These are phyloP conservation scores for Cutaneotrichosporon sp. DNA, from an alignment of 1,284 basidiomycete genomes.

Conservation along the genomic window DNA sequence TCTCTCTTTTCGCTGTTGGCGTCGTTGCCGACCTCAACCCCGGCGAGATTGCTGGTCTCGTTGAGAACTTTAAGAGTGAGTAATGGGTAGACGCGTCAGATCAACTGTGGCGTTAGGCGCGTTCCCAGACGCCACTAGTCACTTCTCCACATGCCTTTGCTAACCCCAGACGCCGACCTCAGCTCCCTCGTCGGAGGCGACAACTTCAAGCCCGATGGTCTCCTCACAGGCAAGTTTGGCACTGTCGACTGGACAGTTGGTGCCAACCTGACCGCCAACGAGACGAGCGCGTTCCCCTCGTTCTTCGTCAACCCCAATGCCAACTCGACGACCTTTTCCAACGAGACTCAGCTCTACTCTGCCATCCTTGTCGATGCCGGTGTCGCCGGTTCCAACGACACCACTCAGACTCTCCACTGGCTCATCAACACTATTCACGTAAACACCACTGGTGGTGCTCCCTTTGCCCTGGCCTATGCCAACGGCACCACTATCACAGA, in stretches of 20 bases:
- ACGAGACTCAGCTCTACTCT: conserved; percentile 55
- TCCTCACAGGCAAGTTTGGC: conserved; percentile 19
- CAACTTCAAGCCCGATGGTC: conserved; percentile 21
- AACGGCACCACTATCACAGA: conserved; percentile 54
- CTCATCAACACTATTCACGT: conserved; percentile 66
- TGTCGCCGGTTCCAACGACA: conserved; percentile 57
- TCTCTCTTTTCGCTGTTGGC: conserved; percentile 17
- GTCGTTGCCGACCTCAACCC: conserved; percentile 15
- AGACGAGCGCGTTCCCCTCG: conserved; percentile 81
- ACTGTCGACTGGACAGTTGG: conserved; percentile 15
- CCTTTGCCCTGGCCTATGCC: conserved; percentile 25
- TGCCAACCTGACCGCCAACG: conserved; percentile 15
- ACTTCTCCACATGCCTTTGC: too few species aligned
- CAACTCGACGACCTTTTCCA: conserved; percentile 5
- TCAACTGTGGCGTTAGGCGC: neutral
- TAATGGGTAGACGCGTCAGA: neutral
- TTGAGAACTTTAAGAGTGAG: conserved; percentile 19
- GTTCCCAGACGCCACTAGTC: too few species aligned
- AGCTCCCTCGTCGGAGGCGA: conserved; percentile 11
- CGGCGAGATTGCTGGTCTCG: conserved; percentile 10
- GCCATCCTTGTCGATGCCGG: conserved; percentile 69
- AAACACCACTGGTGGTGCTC: conserved; percentile 56
- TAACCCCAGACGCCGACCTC: conserved; percentile 15
- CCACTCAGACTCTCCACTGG: conserved; percentile 67
- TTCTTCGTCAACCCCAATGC: conserved; percentile 66